Evolutionary conservation across 495 filamentous ascomycete genomes (phyloP).

Genomic region (Neurospora sp.): DNA sequence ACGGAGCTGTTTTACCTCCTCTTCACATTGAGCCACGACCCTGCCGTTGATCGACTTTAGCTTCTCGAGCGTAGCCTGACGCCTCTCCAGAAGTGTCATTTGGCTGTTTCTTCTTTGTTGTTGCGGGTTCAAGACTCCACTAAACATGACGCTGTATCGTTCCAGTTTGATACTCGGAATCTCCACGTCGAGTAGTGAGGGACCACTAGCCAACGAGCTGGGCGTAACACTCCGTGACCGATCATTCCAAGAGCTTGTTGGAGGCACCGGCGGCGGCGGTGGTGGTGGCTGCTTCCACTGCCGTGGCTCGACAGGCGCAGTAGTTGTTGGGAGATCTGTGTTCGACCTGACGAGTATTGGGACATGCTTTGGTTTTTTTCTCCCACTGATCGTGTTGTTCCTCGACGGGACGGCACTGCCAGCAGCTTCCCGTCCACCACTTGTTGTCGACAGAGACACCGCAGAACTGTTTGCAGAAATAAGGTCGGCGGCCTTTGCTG

Average conservation of each 20-base stretch:
- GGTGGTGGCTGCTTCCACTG: background rate
- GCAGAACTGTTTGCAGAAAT: constrained; percentile 4
- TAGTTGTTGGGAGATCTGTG: constrained; percentile 17
- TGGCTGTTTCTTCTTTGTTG: constrained; percentile 1
- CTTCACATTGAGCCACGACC: constrained; percentile 24
- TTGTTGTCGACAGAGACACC: constrained; percentile 7
- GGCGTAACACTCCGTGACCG: background rate
- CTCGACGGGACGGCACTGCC: constrained; percentile 15
- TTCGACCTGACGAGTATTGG: constrained; percentile 29
- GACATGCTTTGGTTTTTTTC: constrained; percentile 22
- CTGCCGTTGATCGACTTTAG: constrained; percentile 43
- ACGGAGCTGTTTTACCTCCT: constrained; percentile 23
- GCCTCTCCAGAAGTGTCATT: constrained; percentile 47
- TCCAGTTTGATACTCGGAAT: constrained; percentile 78
- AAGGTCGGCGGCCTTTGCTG: constrained; percentile 10
- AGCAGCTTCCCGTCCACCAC: background rate
- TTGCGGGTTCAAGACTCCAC: constrained; percentile 49
- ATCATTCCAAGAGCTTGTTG: background rate
- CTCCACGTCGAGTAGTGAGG: constrained; percentile 52
- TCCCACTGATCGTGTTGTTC: constrained; percentile 27
- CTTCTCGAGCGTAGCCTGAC: constrained; percentile 59
- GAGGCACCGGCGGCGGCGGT: background rate
- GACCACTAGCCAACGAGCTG: background rate
- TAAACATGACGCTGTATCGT: constrained; percentile 92
- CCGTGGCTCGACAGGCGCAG: background rate